A percentile compares a stretch with the other conserved stretches of the same genome.
Evolutionary conservation across 140 eudicot species (phyloP).

Genomic region (Oenanthe javanica): DNA sequence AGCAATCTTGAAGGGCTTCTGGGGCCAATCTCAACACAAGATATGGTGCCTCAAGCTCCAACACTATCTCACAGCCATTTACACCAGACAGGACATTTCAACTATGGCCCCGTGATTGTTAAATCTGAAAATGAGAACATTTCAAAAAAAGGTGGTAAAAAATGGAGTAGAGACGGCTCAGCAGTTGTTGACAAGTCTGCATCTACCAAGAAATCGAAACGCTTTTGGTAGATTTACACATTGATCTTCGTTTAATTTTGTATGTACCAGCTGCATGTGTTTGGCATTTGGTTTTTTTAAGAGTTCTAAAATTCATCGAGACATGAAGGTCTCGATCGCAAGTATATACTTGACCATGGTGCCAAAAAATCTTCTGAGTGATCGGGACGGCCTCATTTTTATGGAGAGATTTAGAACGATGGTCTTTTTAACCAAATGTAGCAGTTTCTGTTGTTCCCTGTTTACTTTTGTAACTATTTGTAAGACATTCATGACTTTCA

Average conservation of each 20-base stretch:
- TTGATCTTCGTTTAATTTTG: neutral
- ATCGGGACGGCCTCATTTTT: too few species aligned
- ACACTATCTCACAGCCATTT: neutral
- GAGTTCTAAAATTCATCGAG: too few species aligned
- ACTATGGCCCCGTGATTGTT: neutral
- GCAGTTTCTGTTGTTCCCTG: too few species aligned
- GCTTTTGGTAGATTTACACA: neutral
- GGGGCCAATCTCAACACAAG: neutral
- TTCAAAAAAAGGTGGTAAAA: constrained; percentile 8
- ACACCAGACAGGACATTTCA: constrained; percentile 10
- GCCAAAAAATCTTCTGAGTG: too few species aligned
- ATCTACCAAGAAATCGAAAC: constrained; percentile 8
- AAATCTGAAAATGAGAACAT: constrained; percentile 10
- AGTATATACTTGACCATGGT: too few species aligned
- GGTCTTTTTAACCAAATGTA: neutral
- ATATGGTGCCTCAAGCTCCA: constrained; percentile 9
- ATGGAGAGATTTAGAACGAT: too few species aligned
- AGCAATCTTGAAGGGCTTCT: neutral
- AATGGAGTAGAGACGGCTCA: constrained; percentile 7
- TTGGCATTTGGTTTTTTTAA: too few species aligned
- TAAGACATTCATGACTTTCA: neutral
- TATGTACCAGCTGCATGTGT: neutral
- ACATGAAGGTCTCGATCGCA: too few species aligned
- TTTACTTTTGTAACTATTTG: neutral
- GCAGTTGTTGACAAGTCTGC: constrained; percentile 13